Conservation (phyloP, 108 stramenopile genomes). For the Tribonema minus region DNA sequence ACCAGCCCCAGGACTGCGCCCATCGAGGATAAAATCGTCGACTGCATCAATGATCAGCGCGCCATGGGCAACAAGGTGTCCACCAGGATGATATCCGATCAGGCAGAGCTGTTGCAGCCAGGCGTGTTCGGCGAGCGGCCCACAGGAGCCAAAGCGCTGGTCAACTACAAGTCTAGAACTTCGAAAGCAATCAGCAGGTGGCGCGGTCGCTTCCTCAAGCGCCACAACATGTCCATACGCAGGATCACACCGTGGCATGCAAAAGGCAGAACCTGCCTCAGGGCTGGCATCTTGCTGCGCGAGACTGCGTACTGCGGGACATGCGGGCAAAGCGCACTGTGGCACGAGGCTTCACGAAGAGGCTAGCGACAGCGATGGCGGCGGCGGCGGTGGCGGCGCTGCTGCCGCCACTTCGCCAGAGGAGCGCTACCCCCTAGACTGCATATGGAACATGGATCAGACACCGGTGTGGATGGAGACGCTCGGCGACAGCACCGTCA, state of each 20-base stretch:
- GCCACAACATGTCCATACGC: background rate
- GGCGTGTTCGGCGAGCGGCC: no score
- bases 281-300: no score
- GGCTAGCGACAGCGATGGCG: background rate
- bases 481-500: background rate
- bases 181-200: no score
- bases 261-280: conserved; percentile 5
- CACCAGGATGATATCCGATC: no score
- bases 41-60: no score
- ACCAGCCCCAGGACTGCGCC: no score
- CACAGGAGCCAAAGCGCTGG: no score
- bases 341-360: background rate
- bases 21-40: no score
- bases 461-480: background rate
- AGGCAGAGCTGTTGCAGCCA: no score
- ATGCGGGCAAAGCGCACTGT: background rate
- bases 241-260: background rate
- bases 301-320: no score
- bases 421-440: background rate
- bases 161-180: no score
- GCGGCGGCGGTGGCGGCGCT: background rate
- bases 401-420: background rate
- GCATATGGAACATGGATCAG: background rate
- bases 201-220: background rate
- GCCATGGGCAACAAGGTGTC: no score